Base-by-base conservation (phyloP, 768 basidiomycete species). In the Floccularia luteovirens region DNA sequence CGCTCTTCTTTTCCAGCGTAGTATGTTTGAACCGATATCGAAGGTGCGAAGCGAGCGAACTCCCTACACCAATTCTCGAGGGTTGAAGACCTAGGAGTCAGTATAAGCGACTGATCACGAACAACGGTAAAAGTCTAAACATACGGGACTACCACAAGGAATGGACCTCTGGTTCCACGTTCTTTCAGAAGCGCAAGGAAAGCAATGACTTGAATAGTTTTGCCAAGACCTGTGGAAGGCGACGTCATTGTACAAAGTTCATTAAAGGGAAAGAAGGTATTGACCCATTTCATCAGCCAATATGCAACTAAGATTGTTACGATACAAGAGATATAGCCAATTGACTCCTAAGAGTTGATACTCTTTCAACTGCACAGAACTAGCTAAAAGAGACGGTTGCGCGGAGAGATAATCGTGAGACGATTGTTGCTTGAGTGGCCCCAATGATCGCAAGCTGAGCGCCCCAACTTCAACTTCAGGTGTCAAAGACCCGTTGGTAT, bases 51-150 rank as follows among this genome's bases (percentile, higher is more conserved):
- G 24, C 81, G 79, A 19, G 79, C 75, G 54, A 99, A 98, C 62
- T 99, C 96, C 48, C 96, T 77, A 59, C 90, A 87, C 96, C 96
- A 99, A 53, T 99, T 99, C 60, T 99, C 96, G 19, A 98, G 66
- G 0, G 93, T 97, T 3, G 94, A 98, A 3, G 94, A 90, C 22
- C 90, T 93, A 46, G 7, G 41, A 8, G 30, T 5, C 28, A n/a
- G n/a, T n/a, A n/a, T n/a, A n/a, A n/a, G n/a, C n/a, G n/a, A n/a
- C n/a, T n/a, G n/a, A n/a, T n/a, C 31, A 37, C 43, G 36, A 43
- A 36, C 40, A 44, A 42, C 44, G 42, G 14, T 28, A 27, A 24
- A 31, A 28, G 22, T 19, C 19, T 21, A 8, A 28, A 78, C 91
- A 49, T 63, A 97, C 83, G 96, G 96, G 7, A 99, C 96, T 49